Conservation (phyloP, 176 grass and related monocot species). For the Chrysopogon serrulatus region DNA sequence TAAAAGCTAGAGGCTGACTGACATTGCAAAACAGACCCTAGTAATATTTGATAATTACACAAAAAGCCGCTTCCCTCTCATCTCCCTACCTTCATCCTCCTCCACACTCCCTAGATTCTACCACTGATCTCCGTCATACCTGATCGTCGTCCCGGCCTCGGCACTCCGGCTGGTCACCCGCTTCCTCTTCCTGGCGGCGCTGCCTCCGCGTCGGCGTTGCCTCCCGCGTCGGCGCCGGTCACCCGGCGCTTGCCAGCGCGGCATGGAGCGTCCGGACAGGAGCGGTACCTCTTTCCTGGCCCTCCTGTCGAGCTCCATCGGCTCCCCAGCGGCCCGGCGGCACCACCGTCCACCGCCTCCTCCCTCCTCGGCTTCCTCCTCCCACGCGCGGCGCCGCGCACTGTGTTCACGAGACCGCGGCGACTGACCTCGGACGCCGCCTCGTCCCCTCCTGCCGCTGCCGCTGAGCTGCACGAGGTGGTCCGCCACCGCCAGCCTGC, state of each 20-base stretch:
- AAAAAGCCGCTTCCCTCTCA: slow-evolving; percentile 15
- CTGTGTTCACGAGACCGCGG: slow-evolving; percentile 40
- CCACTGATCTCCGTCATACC: neutral
- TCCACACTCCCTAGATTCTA: neutral
- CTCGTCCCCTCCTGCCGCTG: neutral
- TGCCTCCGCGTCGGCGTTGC: neutral
- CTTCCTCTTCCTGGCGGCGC: slow-evolving; percentile 32
- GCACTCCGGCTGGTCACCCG: neutral
- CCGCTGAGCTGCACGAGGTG: slow-evolving; percentile 65
- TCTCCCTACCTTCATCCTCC: neutral
- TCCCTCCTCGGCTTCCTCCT: neutral
- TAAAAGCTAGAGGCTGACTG: slow-evolving; percentile 25
- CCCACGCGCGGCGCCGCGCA: neutral
- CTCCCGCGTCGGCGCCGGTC: neutral
- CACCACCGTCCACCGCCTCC: neutral
- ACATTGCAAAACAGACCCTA: neutral
- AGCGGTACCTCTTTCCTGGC: slow-evolving; percentile 44
- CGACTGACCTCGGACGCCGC: neutral
- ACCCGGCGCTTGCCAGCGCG: slow-evolving; percentile 25
- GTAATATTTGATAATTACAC: slow-evolving; percentile 11
- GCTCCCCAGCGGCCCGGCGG: neutral
- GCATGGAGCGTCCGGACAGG: slow-evolving; percentile 49
- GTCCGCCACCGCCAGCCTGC: slow-evolving; percentile 53
- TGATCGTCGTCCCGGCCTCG: neutral
- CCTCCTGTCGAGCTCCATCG: slow-evolving; percentile 26